Percentiles rank a stretch among this genome's conserved stretches.
These are phyloP conservation scores for Micractinium sp. DNA, from an alignment of 139 green algal species.

Conservation along the genomic window DNA sequence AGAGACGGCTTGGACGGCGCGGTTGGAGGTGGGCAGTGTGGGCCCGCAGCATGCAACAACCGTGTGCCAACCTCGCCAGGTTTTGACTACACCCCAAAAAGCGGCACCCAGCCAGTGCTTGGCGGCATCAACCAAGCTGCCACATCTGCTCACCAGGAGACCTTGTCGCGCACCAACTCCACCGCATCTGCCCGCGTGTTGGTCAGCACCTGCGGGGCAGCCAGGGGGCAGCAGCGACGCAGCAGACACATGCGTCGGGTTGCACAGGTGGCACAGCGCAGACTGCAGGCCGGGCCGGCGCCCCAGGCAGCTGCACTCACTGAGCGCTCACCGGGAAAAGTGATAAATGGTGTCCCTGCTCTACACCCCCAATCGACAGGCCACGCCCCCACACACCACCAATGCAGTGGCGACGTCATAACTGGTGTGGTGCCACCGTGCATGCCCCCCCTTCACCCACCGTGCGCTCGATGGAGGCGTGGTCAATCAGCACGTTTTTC, in stretches of 20 bases:
- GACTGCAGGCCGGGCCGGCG: background rate
- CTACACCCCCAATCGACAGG: no score
- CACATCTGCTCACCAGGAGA: slow-evolving; percentile 1
- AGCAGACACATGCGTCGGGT: background rate
- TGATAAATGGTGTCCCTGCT: background rate
- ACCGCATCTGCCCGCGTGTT: background rate
- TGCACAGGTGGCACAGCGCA: no score
- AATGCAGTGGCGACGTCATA: background rate
- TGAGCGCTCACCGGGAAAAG: background rate
- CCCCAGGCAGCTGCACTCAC: background rate
- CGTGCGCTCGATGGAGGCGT: slow-evolving; percentile 41
- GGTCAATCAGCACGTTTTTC: slow-evolving; percentile 43
- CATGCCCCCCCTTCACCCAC: background rate
- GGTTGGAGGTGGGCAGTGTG: no score
- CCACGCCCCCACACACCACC: no score
- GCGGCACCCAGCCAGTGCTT: background rate
- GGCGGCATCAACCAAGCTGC: background rate
- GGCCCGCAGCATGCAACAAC: no score
- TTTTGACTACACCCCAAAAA: no score
- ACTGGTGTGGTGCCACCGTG: no score
- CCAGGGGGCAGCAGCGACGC: background rate
- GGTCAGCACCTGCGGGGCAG: background rate
- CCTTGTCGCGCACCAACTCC: background rate
- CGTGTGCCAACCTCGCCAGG: no score
- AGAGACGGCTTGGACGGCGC: no score